phyloP scores from a whole-genome alignment of 768 basidiomycete genomes.

The Tulasnella sp. region DNA sequence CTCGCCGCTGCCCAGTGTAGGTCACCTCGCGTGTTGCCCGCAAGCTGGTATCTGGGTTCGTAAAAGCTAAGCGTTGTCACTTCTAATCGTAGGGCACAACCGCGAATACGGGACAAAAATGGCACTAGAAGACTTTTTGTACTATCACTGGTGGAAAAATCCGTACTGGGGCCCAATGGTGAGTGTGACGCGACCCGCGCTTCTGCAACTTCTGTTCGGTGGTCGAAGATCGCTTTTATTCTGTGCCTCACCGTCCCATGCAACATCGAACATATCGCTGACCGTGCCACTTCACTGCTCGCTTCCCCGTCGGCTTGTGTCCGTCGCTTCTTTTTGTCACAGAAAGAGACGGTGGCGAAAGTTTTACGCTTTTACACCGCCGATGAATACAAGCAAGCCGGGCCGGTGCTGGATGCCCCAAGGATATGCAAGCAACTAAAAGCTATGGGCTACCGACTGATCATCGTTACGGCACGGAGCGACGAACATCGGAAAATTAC shows the following conservation, averaged over 20 bases:
- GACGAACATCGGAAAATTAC: conserved; percentile 43
- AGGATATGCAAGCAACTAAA: conserved; percentile 46
- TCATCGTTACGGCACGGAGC: conserved; percentile 66
- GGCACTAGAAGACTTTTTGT: conserved; percentile 46
- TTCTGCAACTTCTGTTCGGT: background rate
- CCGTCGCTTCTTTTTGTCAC: background rate
- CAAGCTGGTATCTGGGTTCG: background rate
- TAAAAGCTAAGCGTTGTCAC: background rate
- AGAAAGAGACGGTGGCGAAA: conserved; percentile 43
- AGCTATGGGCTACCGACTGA: conserved; percentile 52
- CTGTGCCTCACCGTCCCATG: background rate
- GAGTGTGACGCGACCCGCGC: background rate
- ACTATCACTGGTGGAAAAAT: conserved; percentile 33
- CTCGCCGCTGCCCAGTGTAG: conserved; percentile 43
- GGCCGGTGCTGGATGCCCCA: conserved; percentile 48
- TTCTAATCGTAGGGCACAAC: conserved; percentile 48
- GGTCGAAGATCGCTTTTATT: background rate
- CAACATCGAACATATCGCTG: background rate
- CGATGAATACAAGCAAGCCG: conserved; percentile 34
- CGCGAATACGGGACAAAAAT: conserved; percentile 45
- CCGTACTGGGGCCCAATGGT: conserved; percentile 44
- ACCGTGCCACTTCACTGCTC: background rate
- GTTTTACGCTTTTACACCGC: conserved; percentile 48
- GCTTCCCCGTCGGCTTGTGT: background rate
- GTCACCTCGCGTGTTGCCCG: conserved; percentile 18